Base-by-base conservation (phyloP, 495 filamentous ascomycete genomes). In the Lindgomyces ingoldianus region DNA sequence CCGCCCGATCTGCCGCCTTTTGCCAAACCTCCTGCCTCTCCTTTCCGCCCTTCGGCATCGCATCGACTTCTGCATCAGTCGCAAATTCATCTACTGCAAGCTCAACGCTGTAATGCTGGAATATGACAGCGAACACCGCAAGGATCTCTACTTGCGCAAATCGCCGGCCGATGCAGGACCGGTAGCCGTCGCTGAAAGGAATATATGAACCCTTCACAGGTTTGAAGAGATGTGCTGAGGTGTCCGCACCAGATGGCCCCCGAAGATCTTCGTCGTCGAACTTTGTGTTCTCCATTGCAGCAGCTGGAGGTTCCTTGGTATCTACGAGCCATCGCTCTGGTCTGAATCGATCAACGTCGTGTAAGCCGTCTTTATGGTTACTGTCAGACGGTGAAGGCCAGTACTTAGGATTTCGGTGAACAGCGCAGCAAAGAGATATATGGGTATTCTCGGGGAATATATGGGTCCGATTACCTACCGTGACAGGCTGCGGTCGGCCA, bases 121-220 rank as follows among this genome's bases (percentile, higher is more conserved):
- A 87, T 8, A 92, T 74, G 10, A 84, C 80, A 1, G 87, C 81
- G 55, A 94, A 78, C 59, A 84, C 88, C 0, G 87, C 87, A 29
- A 84, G 77, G 45, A 89, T 77, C 72, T 94, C 88, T 64, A 91
- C 90, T 75, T 91, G 87, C 14, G 90, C 89, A 65, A 93, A 90
- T 67, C 83, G 82, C 56, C 83, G 81, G 61, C 81, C 90, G 65
- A 85, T 80, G 76, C 87, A 94, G 64, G 86, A 84, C 60, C 84
- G 81, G 30, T 81, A 76, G 1, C 91, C 89, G 25, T 90, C 88
- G 49, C 84, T 86, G 74, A 91, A 93, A 0, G 91, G 87, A 14
- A 91, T 75, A 67, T 81, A 92, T 1, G 84, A 79, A 1, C 88
- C 88, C n/a, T 82, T 78, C 0, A 79, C 76, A 0, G 87, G 87